Evolutionary conservation across 306 rosid genomes (phyloP).

Genomic region (Pachyrhizus erosus): DNA sequence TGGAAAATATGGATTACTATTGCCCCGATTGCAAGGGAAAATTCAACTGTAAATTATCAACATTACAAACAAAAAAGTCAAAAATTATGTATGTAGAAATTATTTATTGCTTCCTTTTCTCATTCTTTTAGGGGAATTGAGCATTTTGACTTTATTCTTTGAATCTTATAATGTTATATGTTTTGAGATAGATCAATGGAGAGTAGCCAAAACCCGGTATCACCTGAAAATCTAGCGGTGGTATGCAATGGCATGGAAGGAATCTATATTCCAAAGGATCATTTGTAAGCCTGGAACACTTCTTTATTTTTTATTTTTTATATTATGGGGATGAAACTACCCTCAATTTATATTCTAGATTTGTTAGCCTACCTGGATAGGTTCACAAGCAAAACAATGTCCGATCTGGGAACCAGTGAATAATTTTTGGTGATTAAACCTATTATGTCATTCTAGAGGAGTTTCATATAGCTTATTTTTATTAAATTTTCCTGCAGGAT

Average conservation of each 20-base stretch:
- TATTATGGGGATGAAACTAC: neutral
- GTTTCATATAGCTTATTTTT: conserved; percentile 28
- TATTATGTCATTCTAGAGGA: conserved; percentile 6
- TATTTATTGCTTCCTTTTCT: conserved; percentile 22
- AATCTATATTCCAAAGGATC: conserved; percentile 69
- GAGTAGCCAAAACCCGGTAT: conserved; percentile 38
- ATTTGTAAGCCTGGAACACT: conserved; percentile 67
- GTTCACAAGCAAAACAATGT: conserved; percentile 25
- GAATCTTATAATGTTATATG: conserved; percentile 36
- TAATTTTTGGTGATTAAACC: conserved; percentile 11
- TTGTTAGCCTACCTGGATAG: neutral
- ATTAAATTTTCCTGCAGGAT: conserved; percentile 60
- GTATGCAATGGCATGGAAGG: conserved; percentile 94
- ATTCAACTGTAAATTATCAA: conserved; percentile 46
- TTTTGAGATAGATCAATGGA: conserved; percentile 57
- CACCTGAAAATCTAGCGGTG: conserved; percentile 72
- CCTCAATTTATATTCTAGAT: conserved; percentile 12
- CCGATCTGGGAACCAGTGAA: conserved; percentile 5
- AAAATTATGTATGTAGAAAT: conserved; percentile 56
- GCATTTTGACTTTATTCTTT: conserved; percentile 29
- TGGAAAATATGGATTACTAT: conserved; percentile 70
- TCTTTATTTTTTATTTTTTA: too few species aligned
- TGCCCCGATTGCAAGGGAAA: conserved; percentile 90
- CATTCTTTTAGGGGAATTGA: conserved; percentile 18
- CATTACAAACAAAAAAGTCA: conserved; percentile 49